phyloP scores from a whole-genome alignment of 306 rosid genomes.

The Prunus dulcis region DNA sequence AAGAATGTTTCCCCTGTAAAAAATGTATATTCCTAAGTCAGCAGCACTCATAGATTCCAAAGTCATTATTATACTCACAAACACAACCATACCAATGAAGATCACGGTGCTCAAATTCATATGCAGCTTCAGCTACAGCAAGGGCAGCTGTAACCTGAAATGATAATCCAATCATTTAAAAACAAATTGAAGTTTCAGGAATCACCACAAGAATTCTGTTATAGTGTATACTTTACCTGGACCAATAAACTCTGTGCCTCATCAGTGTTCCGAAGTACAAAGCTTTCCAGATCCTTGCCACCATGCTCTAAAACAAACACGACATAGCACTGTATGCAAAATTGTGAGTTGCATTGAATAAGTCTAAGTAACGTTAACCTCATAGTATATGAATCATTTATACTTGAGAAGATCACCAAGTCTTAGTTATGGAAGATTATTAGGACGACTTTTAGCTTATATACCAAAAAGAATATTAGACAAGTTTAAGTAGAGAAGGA shows the following conservation, averaged over 20 bases:
- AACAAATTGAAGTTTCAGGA: slow-evolving; percentile 23
- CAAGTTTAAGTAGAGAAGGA: slow-evolving; percentile 12
- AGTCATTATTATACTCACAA: slow-evolving; percentile 12
- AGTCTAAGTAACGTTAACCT: background rate
- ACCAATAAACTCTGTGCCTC: slow-evolving; percentile 72
- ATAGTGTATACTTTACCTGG: slow-evolving; percentile 53
- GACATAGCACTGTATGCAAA: slow-evolving; percentile 56
- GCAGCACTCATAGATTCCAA: background rate
- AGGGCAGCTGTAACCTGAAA: slow-evolving; percentile 77
- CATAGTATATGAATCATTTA: background rate
- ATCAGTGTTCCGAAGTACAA: slow-evolving; percentile 62
- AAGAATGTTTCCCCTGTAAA: slow-evolving; percentile 84
- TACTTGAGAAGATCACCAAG: slow-evolving; percentile 15
- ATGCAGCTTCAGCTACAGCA: slow-evolving; percentile 95
- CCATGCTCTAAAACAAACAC: slow-evolving; percentile 76
- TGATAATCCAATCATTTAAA: slow-evolving; percentile 9
- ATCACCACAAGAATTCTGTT: slow-evolving; percentile 14
- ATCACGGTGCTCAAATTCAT: slow-evolving; percentile 95
- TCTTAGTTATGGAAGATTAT: slow-evolving; percentile 1
- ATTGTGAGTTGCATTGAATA: slow-evolving; percentile 24
- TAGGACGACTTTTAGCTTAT: background rate
- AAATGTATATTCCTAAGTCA: slow-evolving; percentile 29
- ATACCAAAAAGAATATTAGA: slow-evolving; percentile 1
- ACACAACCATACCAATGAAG: slow-evolving; percentile 72
- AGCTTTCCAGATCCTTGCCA: slow-evolving; percentile 92